Evolutionary conservation across 164 flowering plant genomes (phyloP).

Genomic region (Euptelea pleiosperma): DNA sequence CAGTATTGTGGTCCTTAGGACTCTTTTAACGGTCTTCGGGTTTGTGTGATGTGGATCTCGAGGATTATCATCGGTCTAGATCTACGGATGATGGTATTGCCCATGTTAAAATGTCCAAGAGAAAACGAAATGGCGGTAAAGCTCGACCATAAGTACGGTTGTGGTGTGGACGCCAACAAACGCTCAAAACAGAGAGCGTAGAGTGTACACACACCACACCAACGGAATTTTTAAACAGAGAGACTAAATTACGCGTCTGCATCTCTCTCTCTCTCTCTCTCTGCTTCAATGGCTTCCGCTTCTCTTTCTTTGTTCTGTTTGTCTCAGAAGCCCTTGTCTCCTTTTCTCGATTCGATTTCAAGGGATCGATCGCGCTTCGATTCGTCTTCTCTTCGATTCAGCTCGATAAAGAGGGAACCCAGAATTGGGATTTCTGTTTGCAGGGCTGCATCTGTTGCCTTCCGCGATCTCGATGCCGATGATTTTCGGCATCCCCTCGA

Average conservation of each 20-base stretch:
- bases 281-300: slow-evolving; percentile 22
- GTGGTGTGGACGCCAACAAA: neutral
- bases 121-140: slow-evolving; percentile 1
- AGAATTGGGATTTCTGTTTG: slow-evolving; percentile 8
- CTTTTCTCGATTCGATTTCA: neutral
- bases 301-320: slow-evolving; percentile 16
- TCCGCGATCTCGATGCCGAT: slow-evolving; percentile 33
- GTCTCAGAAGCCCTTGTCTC: neutral
- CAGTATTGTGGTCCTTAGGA: no score
- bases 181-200: neutral
- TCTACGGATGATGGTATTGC: no score
- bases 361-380: neutral
- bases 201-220: no score
- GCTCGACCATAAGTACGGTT: neutral
- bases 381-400: slow-evolving; percentile 9
- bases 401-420: slow-evolving; percentile 1
- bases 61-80: no score
- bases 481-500: slow-evolving; percentile 39
- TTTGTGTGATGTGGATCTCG: no score
- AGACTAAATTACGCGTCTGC: neutral
- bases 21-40: no score
- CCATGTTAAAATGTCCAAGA: neutral
- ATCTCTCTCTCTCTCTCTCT: neutral
- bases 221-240: no score
- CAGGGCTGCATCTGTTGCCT: slow-evolving; percentile 21